phyloP scores from a whole-genome alignment of 129 eudicot species.

The Escallonia herrerae region DNA sequence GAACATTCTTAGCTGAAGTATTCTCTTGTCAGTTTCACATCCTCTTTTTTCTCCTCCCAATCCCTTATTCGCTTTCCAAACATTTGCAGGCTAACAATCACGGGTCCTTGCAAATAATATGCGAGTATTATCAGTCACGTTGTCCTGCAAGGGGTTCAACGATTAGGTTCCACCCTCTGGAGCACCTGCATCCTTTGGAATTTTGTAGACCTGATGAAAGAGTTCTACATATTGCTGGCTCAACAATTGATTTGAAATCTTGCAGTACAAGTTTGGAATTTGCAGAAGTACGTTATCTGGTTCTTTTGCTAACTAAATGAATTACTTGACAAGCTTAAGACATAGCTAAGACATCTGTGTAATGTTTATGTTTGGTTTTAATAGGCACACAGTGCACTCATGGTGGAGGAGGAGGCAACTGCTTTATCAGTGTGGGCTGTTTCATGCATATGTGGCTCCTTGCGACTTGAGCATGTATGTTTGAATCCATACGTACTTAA shows the following conservation, averaged over 20 bases:
- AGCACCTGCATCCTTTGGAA: conserved; percentile 81
- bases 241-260: conserved; percentile 71
- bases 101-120: conserved; percentile 85
- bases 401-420: conserved; percentile 93
- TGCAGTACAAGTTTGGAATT: conserved; percentile 79
- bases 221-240: conserved; percentile 62
- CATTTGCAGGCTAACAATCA: conserved; percentile 61
- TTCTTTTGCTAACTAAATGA: not conserved
- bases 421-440: conserved; percentile 84
- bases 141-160: conserved; percentile 81
- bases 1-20: not conserved
- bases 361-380: conserved; percentile 9
- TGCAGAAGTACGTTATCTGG: conserved; percentile 52
- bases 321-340: not conserved
- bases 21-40: not conserved
- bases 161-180: conserved; percentile 77
- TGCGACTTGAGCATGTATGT: conserved; percentile 90
- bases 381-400: conserved; percentile 72
- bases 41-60: not conserved
- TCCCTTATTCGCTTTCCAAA: not conserved
- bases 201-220: conserved; percentile 78
- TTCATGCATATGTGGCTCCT: conserved; percentile 87
- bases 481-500: not conserved
- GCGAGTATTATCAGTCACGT: conserved; percentile 66
- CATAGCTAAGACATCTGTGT: conserved; percentile 6